Base-by-base conservation (phyloP, 2,329 filamentous ascomycete species). In the Talaromyces funiculosus region DNA sequence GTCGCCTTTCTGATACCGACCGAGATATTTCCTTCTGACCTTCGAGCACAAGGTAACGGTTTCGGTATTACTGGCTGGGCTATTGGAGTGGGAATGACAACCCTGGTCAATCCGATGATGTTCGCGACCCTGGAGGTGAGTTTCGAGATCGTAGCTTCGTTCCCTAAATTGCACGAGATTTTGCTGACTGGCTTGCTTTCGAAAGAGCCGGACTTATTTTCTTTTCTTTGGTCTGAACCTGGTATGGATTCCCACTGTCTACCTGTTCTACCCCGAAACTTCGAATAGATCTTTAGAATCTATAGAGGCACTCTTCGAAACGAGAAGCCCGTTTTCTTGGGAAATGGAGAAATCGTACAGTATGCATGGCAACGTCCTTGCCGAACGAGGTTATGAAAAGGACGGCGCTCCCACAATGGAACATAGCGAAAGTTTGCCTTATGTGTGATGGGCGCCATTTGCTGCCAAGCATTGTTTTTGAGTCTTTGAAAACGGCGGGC, bases 21-120 rank as follows among this genome's bases (percentile, higher is more conserved):
- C 0, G 83, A 85, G 68, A 83, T 85, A 60, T 85, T 82, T 71
- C 78, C 82, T 1, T 80, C 77, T 16, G 80, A 82, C 45, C 77
- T 85, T 56, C 77, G 83, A 22, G 82, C 83, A n/a, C 80, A 84
- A 67, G 84, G 83, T 7, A 83, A 84, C 66, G 81, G 81, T 7
- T 84, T 85, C 64, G 80, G 80, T 18, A 83, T 86, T 61, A 81
- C 81, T 1, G 82, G 83, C 1, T 86, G 83, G 83, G 82, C 83
- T 18, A 77, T 84, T 61, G 83, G 82, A 38, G 79, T 81, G 8
- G 82, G 82, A 37, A 79, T 80, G 78, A 83, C 82, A 1, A 76
- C 76, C 2, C 72, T 84, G 51, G 77, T 83, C 62, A 84, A 73
- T 47, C 71, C 70, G 72, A 80, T 83, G 67, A 81, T 84, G 76